A percentile compares a stretch with the other conserved stretches of the same genome.
phyloP scores from a whole-genome alignment of 805 yeast species.

The Schwanniomyces pseudopolymorphus region DNA sequence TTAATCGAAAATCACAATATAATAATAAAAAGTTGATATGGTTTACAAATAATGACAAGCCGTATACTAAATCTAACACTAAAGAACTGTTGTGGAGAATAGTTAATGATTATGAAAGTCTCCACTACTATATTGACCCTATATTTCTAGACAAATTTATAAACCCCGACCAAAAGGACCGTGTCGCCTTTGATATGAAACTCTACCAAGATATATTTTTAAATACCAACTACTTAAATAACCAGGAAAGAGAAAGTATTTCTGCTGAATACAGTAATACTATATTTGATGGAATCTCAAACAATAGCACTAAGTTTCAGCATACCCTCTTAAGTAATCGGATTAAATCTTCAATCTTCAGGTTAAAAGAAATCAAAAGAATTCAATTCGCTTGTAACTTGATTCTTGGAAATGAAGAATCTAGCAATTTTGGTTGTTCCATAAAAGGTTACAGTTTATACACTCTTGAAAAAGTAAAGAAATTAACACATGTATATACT shows the following conservation, averaged over 20 bases:
- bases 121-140: constrained; percentile 57
- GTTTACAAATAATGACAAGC: constrained; percentile 75
- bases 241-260: constrained; percentile 13
- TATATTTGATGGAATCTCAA: constrained; percentile 9
- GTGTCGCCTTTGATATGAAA: constrained; percentile 32
- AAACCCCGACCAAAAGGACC: constrained; percentile 12
- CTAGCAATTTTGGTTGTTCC: constrained; percentile 53
- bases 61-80: constrained; percentile 46
- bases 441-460: constrained; percentile 71
- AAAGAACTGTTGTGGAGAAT: constrained; percentile 54
- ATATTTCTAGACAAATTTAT: constrained; percentile 47
- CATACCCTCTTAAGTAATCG: constrained; percentile 41
- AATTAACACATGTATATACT: constrained; percentile 54
- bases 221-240: constrained; percentile 44
- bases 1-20: constrained; percentile 45
- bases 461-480: constrained; percentile 50
- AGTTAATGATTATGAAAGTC: constrained; percentile 58
- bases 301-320: constrained; percentile 13
- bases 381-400: constrained; percentile 63
- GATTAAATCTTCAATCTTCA: constrained; percentile 49
- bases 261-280: constrained; percentile 6
- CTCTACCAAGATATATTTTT: constrained; percentile 59
- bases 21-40: constrained; percentile 62
- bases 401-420: constrained; percentile 46
- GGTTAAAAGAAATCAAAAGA: constrained; percentile 62